Evolutionary conservation across 2,329 filamentous ascomycete species (phyloP), one percentile per base, ranked within the genome.

Genomic region (Fusarium floridanum): DNA sequence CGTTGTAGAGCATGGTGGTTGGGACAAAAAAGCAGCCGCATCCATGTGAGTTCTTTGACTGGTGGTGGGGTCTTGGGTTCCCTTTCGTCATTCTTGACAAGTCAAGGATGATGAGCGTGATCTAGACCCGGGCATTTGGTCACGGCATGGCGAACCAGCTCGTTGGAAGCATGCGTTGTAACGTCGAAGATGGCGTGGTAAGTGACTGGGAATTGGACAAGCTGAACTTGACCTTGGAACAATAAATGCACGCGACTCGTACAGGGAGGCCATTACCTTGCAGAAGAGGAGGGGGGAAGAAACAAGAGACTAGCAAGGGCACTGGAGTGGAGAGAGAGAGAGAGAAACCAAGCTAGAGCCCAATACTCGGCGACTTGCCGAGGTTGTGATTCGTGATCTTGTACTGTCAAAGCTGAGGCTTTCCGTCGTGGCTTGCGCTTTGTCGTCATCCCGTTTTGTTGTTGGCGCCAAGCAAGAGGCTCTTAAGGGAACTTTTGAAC

Each of bases 381-480:
- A 66, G 64, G 57, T 62, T 61, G 32, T 36, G 62, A 34, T 45
- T 64, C 37, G 62, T 64, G 36, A 59, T 36, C 6, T n/a, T 9
- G 10, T 22, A 22, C 41, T 39, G 61, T 63, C 41, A 56, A 29
- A 10, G 20, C 27, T 50, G 55, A 66, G 27, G 34, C 34, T 53
- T 53, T 55, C 29, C 45, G 56, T 61, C 39, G 39, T 55, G 56
- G 36, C 27, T 39, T 61, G 27, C 34, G 32, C 22, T 22, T 22
- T 12, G 27, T 32, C 34, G 43, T 55, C 64, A 66, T 66, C 17
- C 55, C 55, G 56, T 43, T 53, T 27, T 39, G 16, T 20, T 22
- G 41, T 29, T 24, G 61, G 61, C 36, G 45, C 45, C 64, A 53
- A 66, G 56, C 34, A 27, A 14, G 39, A 63, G 61, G 61, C 61